These are phyloP conservation scores for Volvox reticuliferus DNA, from an alignment of 139 green algal genomes.

Conservation along the genomic window DNA sequence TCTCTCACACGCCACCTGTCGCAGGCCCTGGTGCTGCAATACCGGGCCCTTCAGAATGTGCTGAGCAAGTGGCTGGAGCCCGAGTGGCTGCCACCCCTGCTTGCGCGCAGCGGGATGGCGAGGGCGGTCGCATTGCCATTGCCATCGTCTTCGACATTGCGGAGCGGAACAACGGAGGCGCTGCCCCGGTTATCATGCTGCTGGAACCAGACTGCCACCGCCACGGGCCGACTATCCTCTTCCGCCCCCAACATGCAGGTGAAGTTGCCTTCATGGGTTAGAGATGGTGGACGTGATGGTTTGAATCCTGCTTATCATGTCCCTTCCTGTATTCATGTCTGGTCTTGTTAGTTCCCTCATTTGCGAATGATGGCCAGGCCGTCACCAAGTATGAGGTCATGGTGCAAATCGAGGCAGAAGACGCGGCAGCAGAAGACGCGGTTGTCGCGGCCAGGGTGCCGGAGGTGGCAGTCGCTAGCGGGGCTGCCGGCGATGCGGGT, in stretches of 20 bases:
- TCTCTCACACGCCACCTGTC: background rate
- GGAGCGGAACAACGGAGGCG: too few relatives aligned
- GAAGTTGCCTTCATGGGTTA: too few relatives aligned
- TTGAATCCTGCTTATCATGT: too few relatives aligned
- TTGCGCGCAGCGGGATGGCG: background rate
- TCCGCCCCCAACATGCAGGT: conserved; percentile 78
- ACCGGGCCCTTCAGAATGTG: conserved; percentile 52
- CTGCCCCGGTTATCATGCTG: conserved; percentile 59
- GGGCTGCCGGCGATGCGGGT: too few relatives aligned
- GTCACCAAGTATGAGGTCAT: conserved; percentile 70
- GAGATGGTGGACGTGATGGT: too few relatives aligned
- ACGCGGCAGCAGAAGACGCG: background rate
- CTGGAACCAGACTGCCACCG: conserved; percentile 80
- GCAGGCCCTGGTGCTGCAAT: conserved; percentile 41
- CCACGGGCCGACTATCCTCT: conserved; percentile 76
- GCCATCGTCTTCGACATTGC: background rate
- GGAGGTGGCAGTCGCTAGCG: background rate
- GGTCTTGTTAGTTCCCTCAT: too few relatives aligned
- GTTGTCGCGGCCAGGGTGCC: background rate
- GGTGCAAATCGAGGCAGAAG: background rate
- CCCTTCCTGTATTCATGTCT: too few relatives aligned
- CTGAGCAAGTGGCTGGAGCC: conserved; percentile 62
- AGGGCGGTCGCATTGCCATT: background rate
- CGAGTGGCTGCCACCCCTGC: conserved; percentile 59
- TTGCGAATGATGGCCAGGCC: conserved; percentile 49